Base-by-base conservation (phyloP, 305 asterid species). In the Rubia balearica region DNA sequence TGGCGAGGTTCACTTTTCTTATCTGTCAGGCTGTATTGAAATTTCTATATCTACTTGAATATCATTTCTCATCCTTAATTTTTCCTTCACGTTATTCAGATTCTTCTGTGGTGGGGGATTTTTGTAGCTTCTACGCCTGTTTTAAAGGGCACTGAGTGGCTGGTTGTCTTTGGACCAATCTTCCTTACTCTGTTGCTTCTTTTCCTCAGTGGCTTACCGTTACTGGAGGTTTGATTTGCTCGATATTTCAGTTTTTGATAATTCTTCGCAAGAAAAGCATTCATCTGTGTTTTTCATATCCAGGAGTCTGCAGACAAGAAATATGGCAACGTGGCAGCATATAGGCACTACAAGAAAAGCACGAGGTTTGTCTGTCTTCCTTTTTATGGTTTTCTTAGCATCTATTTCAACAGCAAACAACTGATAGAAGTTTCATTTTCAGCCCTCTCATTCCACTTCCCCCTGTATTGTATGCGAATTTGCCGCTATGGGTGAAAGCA, bases 81-180 rank as follows among this genome's bases (percentile, higher is more conserved):
- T 17, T 57, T 51, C 33, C 21, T 41, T 48, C 69, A 36, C 73
- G 45, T 67, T 61, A 30, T 64, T 71, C 89, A 93, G 97, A 90
- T 93, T 71, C 77, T 93, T 40, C 96, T 93, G 48, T 93, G 98
- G 96, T 90, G 97, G 97, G 98, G 97, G 79, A 76, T 93, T 61
- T 93, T 90, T 61, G 89, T 89, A 75, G 96, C 96, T 77, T 88
- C 98, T 48, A 85, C 96, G 33, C 97, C 98, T 30, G 91, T 86
- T 17, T 67, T 93, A 30, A 74, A 79, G 68, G 88, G 85, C 11
- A 85, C 86, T 36, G 96, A 93, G 74, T 89, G 96, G 96, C 96
- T 90, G 8, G 98, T 90, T 67, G 75, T 88, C 80, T 69, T 88
- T 42, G 97, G 96, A 71, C 98, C 97, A 1, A 79, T 88, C 76